Evolutionary conservation across 768 basidiomycete species (phyloP).

Genomic region (Hemileccinum rubropunctum): DNA sequence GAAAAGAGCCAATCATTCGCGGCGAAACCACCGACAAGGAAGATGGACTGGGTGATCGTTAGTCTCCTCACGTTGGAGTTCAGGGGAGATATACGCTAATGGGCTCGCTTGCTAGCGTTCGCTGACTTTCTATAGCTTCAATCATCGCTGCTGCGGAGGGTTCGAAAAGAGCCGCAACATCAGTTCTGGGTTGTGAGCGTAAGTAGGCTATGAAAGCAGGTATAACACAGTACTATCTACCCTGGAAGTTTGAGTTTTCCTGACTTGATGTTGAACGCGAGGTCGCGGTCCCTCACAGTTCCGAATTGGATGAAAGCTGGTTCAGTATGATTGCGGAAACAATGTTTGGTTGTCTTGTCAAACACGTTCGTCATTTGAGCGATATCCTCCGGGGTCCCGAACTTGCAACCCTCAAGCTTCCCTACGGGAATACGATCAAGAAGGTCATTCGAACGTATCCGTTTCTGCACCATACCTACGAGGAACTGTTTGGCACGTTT

Average conservation of each 20-base stretch:
- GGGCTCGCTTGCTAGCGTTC: constrained; percentile 13
- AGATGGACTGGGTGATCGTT: constrained; percentile 30
- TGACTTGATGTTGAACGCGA: constrained; percentile 38
- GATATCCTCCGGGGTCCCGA: constrained; percentile 37
- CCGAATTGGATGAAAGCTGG: constrained; percentile 50
- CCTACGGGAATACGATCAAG: constrained; percentile 25
- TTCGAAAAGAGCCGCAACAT: constrained; percentile 32
- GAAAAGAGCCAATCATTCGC: constrained; percentile 43
- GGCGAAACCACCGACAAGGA: constrained; percentile 46
- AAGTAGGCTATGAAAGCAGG: background rate
- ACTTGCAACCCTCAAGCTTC: constrained; percentile 41
- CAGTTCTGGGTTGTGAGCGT: constrained; percentile 14
- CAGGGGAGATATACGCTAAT: constrained; percentile 22
- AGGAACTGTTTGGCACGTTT: constrained; percentile 41
- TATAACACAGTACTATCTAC: constrained; percentile 12
- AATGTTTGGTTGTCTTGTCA: constrained; percentile 46
- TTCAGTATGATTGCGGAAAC: constrained; percentile 39
- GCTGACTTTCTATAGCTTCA: constrained; percentile 24
- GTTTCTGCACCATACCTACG: constrained; percentile 25
- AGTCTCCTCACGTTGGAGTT: background rate
- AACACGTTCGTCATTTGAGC: constrained; percentile 41
- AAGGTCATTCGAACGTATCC: background rate
- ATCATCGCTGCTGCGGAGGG: constrained; percentile 24
- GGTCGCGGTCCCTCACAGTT: constrained; percentile 40
- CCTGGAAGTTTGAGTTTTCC: constrained; percentile 46